A percentile compares a stretch with the other conserved stretches of the same genome.
phyloP scores from a whole-genome alignment of 805 yeast species.

The Nakazawaea holstii region DNA sequence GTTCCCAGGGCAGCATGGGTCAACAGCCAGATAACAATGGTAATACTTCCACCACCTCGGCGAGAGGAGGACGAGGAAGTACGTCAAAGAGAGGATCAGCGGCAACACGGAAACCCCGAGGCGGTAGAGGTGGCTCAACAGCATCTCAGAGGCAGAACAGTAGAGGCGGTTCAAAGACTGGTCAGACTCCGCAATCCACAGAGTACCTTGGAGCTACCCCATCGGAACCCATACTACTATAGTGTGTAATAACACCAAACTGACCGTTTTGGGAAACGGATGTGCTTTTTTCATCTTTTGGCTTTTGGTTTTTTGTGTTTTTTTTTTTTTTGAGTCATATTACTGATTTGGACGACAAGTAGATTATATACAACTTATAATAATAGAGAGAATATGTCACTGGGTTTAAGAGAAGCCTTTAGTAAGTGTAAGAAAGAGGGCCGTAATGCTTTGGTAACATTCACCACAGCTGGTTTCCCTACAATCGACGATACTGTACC shows the following conservation, averaged over 20 bases:
- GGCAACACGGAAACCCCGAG: constrained; percentile 2
- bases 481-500: constrained; percentile 83
- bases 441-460: constrained; percentile 86
- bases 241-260: background rate
- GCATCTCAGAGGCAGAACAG: constrained; percentile 1
- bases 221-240: constrained; percentile 8
- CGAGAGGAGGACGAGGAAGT: constrained; percentile 5
- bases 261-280: background rate
- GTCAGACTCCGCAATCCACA: constrained; percentile 1
- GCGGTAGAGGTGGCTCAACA: constrained; percentile 1
- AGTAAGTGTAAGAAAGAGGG: constrained; percentile 54
- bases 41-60: background rate
- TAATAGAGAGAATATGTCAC: constrained; percentile 36
- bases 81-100: constrained; percentile 2
- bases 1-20: background rate
- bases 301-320: background rate
- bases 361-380: background rate
- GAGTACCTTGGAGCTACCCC: constrained; percentile 9
- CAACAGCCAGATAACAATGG: background rate
- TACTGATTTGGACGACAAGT: background rate
- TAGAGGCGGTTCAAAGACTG: background rate
- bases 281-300: background rate
- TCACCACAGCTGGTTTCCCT: constrained; percentile 94
- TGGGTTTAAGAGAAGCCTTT: constrained; percentile 53
- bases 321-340: background rate